Percentiles rank a stretch among this genome's conserved stretches.
phyloP scores from a whole-genome alignment of 352 stramenopile genomes.

The Phytophthora pistaciae region DNA sequence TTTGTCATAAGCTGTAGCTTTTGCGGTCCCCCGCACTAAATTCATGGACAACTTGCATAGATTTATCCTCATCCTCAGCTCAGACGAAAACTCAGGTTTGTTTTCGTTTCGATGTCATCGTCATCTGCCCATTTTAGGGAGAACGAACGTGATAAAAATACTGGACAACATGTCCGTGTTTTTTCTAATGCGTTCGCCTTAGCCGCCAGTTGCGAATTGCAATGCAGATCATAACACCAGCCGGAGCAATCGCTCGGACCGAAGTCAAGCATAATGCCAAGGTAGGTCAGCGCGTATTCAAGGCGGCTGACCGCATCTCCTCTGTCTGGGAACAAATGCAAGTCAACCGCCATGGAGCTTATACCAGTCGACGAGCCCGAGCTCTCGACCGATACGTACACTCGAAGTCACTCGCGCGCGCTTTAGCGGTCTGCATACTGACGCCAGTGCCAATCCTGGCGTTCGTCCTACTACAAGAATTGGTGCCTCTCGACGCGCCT shows the following conservation, averaged over 20 bases:
- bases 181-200: not conserved
- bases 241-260: not conserved
- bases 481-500: constrained; percentile 7
- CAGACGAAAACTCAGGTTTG: not conserved
- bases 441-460: constrained; percentile 16
- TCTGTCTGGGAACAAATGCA: constrained; percentile 9
- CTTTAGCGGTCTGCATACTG: constrained; percentile 5
- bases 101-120: not conserved
- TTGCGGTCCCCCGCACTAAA: too few relatives aligned
- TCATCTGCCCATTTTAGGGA: not conserved
- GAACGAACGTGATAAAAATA: not conserved
- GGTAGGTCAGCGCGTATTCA: not conserved
- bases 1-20: too few relatives aligned
- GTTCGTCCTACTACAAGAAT: constrained; percentile 16
- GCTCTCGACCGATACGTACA: constrained; percentile 16
- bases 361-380: constrained; percentile 9
- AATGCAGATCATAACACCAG: not conserved
- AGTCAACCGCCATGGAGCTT: constrained; percentile 17
- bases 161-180: not conserved
- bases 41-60: not conserved
- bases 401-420: constrained; percentile 5
- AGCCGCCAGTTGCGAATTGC: not conserved
- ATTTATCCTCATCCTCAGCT: not conserved
- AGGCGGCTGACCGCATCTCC: not conserved
- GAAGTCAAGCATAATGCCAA: not conserved